Conservation (phyloP, 1,284 basidiomycete genomes). For the Inonotus hispidus region DNA sequence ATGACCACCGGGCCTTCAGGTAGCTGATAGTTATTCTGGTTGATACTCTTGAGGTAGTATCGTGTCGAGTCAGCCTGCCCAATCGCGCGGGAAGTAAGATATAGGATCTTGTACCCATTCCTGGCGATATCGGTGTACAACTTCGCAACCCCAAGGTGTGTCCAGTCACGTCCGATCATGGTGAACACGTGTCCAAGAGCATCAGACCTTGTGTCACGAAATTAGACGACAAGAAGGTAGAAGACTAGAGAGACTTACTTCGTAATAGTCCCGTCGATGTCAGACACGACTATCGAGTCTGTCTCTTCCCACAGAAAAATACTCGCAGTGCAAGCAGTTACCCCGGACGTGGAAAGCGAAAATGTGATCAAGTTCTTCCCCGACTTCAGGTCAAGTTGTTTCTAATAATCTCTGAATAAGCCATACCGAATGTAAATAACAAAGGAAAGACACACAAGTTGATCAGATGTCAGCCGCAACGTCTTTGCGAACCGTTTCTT, state of each 20-base stretch:
- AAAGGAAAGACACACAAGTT: conserved; percentile 48
- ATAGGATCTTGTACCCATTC: conserved; percentile 99
- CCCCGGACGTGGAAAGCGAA: conserved; percentile 86
- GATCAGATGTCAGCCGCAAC: conserved; percentile 79
- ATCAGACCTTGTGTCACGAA: conserved; percentile 65
- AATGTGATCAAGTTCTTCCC: conserved; percentile 94
- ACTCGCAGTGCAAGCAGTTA: conserved; percentile 83
- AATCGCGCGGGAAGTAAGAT: conserved; percentile 95
- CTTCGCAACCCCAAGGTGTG: conserved; percentile 96
- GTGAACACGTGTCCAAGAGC: conserved; percentile 97
- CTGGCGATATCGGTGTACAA: conserved; percentile 94
- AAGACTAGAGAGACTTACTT: conserved; percentile 54
- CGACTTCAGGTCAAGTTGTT: conserved; percentile 80
- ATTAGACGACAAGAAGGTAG: conserved; percentile 4
- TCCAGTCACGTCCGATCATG: conserved; percentile 99
- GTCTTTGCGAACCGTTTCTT: conserved; percentile 85
- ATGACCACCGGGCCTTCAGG: conserved; percentile 99
- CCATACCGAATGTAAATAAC: neutral
- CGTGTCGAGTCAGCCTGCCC: conserved; percentile 97
- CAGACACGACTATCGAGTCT: conserved; percentile 90
- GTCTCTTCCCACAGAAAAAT: conserved; percentile 95
- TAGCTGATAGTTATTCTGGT: conserved; percentile 92
- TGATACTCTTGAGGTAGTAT: conserved; percentile 92
- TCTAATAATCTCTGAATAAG: conserved; percentile 40
- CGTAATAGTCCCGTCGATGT: conserved; percentile 99